phyloP scores from a whole-genome alignment of 2,329 filamentous ascomycete genomes.

The Diaporthe longicolla region DNA sequence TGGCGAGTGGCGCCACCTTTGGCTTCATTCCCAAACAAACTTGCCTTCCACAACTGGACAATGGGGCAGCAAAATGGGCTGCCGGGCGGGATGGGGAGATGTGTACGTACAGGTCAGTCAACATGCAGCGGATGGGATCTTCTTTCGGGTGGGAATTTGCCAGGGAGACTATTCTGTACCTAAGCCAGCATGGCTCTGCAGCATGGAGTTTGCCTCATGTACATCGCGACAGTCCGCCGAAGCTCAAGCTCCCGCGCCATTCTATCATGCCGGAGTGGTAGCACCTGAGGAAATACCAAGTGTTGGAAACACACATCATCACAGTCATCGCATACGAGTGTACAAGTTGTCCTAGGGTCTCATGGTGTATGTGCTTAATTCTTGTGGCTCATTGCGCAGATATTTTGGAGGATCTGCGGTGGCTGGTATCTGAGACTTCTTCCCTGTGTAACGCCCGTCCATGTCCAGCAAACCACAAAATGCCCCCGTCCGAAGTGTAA shows the following conservation, averaged over 20 bases:
- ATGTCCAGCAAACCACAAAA: constrained; percentile 32
- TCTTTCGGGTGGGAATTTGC: not conserved
- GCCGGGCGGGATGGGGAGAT: not conserved
- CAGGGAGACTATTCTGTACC: not conserved
- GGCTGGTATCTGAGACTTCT: constrained; percentile 44
- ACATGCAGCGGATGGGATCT: not conserved
- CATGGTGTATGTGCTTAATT: not conserved
- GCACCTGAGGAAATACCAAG: not conserved
- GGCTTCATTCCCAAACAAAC: not conserved
- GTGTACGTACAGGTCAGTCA: not conserved
- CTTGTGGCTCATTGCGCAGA: constrained; percentile 32
- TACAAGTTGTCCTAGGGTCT: not conserved
- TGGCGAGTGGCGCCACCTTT: not conserved
- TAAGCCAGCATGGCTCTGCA: not conserved
- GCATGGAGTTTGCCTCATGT: not conserved
- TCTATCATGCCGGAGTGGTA: not conserved
- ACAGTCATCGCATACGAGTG: not conserved
- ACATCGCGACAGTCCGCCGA: not conserved
- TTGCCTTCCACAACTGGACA: not conserved
- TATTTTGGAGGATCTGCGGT: constrained; percentile 12
- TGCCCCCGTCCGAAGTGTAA: constrained; percentile 19
- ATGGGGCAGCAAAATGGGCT: not conserved
- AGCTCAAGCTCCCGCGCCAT: not conserved
- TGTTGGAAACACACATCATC: not conserved
- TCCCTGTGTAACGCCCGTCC: constrained; percentile 38